phyloP scores from a whole-genome alignment of 1,139 yeast genomes.

The Yamadazyma spencermartinsiae region DNA sequence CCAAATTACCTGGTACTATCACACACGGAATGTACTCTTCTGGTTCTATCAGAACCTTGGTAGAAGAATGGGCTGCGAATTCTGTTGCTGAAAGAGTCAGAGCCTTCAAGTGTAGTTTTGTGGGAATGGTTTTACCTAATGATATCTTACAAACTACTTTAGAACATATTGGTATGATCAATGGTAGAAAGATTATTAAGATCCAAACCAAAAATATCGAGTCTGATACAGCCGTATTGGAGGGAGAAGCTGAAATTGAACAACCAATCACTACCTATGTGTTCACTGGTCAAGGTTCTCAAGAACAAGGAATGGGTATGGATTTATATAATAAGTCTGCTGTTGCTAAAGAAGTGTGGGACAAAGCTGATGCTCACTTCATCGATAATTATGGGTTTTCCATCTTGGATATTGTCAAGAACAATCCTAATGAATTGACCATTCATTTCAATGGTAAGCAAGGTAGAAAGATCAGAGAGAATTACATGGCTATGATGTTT shows the following conservation, averaged over 20 bases:
- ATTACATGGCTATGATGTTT: constrained; percentile 95
- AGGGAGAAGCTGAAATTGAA: constrained; percentile 97
- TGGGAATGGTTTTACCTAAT: constrained; percentile 97
- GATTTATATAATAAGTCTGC: constrained; percentile 88
- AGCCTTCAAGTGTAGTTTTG: constrained; percentile 88
- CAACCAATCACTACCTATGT: constrained; percentile 97
- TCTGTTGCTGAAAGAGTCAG: constrained; percentile 94
- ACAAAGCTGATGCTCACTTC: constrained; percentile 93
- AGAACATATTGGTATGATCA: constrained; percentile 98
- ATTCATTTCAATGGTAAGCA: constrained; percentile 97
- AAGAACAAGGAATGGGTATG: constrained; percentile 99
- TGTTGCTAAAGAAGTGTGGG: constrained; percentile 97
- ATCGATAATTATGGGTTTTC: constrained; percentile 95
- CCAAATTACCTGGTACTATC: constrained; percentile 93
- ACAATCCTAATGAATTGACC: constrained; percentile 93
- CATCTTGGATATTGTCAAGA: constrained; percentile 88
- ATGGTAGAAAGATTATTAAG: constrained; percentile 95
- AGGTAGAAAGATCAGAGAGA: constrained; percentile 93
- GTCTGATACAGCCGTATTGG: constrained; percentile 71
- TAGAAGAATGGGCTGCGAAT: constrained; percentile 98
- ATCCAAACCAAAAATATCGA: constrained; percentile 85
- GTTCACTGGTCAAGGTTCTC: constrained; percentile 99
- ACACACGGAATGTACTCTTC: constrained; percentile 99
- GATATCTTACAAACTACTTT: constrained; percentile 84
- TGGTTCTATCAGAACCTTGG: constrained; percentile 91